These are phyloP conservation scores for Exserohilum rostratum DNA, from an alignment of 2,329 filamentous ascomycete genomes.

Conservation along the genomic window DNA sequence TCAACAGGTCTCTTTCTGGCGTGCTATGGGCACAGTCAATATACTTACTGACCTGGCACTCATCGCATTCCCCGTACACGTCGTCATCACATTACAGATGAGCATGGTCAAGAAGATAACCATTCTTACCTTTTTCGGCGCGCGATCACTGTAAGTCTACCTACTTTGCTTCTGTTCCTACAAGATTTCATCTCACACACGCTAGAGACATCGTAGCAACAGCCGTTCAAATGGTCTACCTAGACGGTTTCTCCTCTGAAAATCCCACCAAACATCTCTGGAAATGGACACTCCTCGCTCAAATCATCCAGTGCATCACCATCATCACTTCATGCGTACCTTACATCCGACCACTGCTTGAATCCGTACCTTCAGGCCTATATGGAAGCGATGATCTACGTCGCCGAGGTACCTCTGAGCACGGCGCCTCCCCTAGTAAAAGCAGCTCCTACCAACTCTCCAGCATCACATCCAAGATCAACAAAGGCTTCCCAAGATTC, in stretches of 20 bases:
- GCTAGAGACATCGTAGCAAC: slow-evolving; percentile 42
- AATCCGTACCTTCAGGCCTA: slow-evolving; percentile 41
- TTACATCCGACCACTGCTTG: slow-evolving; percentile 44
- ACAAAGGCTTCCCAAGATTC: slow-evolving; percentile 6
- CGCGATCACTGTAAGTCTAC: slow-evolving; percentile 35
- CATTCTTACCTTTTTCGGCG: slow-evolving; percentile 43
- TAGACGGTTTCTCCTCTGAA: slow-evolving; percentile 30
- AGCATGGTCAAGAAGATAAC: slow-evolving; percentile 41
- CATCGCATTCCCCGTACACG: slow-evolving; percentile 42
- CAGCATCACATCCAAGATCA: slow-evolving; percentile 16
- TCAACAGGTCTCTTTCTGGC: slow-evolving; percentile 39
- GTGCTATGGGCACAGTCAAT: slow-evolving; percentile 37
- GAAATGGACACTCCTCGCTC: slow-evolving; percentile 45
- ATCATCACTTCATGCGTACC: slow-evolving; percentile 46
- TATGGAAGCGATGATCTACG: slow-evolving; percentile 43
- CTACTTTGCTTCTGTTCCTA: not conserved
- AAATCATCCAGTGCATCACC: slow-evolving; percentile 44
- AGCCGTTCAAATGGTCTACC: slow-evolving; percentile 41
- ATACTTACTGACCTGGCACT: slow-evolving; percentile 44
- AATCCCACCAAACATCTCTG: slow-evolving; percentile 40
- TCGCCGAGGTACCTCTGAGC: slow-evolving; percentile 36
- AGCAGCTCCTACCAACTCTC: slow-evolving; percentile 40
- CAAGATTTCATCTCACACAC: not conserved
- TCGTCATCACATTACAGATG: slow-evolving; percentile 46
- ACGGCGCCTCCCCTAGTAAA: slow-evolving; percentile 37